Base-by-base conservation (phyloP, 345 rosid species). In the Lepidium aucheri region DNA sequence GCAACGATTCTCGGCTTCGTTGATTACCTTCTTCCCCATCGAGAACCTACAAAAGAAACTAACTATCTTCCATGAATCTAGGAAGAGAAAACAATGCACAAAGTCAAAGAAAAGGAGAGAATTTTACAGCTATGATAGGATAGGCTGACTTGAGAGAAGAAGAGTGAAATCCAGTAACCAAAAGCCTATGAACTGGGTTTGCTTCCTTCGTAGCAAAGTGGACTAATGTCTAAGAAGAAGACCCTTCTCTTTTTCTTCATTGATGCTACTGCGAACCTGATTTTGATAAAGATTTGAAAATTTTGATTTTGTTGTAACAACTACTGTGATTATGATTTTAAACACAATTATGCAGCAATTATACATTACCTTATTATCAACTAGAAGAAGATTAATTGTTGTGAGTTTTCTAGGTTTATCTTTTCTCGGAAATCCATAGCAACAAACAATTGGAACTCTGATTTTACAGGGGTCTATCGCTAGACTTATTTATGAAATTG, bases 151-250 rank as follows among this genome's bases (percentile, higher is more conserved):
- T 81, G 89, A 58, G 85, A 74, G 76, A 93, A 83, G 82, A 93
- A 86, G 47, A 93, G 89, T 69, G 97, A 86, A 14, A 88, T 44
- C 98, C 98, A 93, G 36, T 81, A 80, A 59, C 80, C 86, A 42
- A 88, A 93, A 59, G 87, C 77, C 1, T 64, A 77, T 17, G 89
- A 83, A 74, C 97, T 85, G 4, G 94, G 97, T 7, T 75, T 84
- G 79, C 79, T 87, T 73, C 94, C 97, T 15, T 76, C 86, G 44
- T 86, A 90, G 78, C 97, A 88, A 28, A 93, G 80, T 33, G 98
- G 96, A 75, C 91, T 86, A 14, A 85, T 94, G 61, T 93, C 98
- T 83, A 90, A 77, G 67, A 93, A 80, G 79, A 90, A 93, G 3
- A 88, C 94, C 86, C 94, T 90, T 78, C 75, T 82, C 80, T 75